Base-by-base conservation (phyloP, 2,329 filamentous ascomycete species). In the Dactylonectria estremocensis region DNA sequence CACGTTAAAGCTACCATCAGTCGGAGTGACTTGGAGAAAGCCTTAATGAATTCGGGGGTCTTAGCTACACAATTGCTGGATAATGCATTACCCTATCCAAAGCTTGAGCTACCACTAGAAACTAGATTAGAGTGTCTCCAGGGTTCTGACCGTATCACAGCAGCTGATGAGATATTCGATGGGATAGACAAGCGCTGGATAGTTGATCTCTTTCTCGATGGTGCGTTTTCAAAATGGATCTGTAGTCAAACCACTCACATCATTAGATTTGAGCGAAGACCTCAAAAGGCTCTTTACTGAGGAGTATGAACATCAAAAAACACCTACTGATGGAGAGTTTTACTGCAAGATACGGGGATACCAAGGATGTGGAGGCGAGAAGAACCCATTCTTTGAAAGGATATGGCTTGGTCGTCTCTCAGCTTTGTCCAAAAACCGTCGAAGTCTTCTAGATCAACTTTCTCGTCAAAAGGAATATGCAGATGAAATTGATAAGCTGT, bases 401-500 rank as follows among this genome's bases (percentile, higher is more conserved):
- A 54, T 52, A 53, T 78, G 64, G 71, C 75, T 66, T 72, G 77
- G 70, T 52, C 70, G 67, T 55, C 72, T 78, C n/a, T 70, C 72
- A 35, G 63, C 61, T 43, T 64, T 72, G 35, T 63, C 54, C n/a
- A 64, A 69, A 58, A 61, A 75, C 59, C 72, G 73, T 62, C 67
- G 66, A 53, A 45, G 71, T 43, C 70, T 69, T 56, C 58, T 78
- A 28, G 69, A 75, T 54, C 63, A 76, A 65, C 74, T 79, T 67
- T 69, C 76, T 48, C 11, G 59, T 33, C 61, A 79, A 56, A 28
- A 43, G 28, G 64, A 73, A 46, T 75, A 80, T 48, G 69, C 71
- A 46, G 55, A 68, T 56, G 75, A 74, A 35, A 82, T 82, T 70
- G 68, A 83, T 62, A 62, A 56, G 20, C 69, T 82, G 24, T 70